These are phyloP conservation scores for Wickerhamomyces chaumierensis DNA, from an alignment of 805 yeast genomes.

Conservation along the genomic window DNA sequence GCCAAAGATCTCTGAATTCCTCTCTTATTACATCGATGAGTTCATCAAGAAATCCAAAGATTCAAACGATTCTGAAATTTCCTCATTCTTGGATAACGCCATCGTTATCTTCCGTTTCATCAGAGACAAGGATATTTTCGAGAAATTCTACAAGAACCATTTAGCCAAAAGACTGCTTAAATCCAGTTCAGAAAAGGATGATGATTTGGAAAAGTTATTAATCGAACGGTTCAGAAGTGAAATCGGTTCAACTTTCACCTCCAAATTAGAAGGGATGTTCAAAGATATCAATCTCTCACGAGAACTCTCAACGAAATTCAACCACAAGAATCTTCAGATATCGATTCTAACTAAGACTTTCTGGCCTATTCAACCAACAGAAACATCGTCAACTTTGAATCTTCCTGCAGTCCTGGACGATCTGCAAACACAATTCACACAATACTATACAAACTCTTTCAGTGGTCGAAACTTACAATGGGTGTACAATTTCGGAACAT, in stretches of 20 bases:
- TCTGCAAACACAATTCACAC: slow-evolving; percentile 34
- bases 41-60: slow-evolving; percentile 39
- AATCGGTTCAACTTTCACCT: slow-evolving; percentile 68
- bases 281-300: slow-evolving; percentile 58
- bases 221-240: slow-evolving; percentile 62
- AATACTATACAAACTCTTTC: slow-evolving; percentile 38
- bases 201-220: slow-evolving; percentile 59
- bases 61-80: slow-evolving; percentile 32
- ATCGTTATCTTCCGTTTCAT: slow-evolving; percentile 55
- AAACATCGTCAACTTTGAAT: slow-evolving; percentile 19
- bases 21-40: slow-evolving; percentile 50
- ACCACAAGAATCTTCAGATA: slow-evolving; percentile 30
- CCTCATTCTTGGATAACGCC: slow-evolving; percentile 38
- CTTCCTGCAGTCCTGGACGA: slow-evolving; percentile 34
- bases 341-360: slow-evolving; percentile 48
- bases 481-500: slow-evolving; percentile 78
- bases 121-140: slow-evolving; percentile 78
- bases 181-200: slow-evolving; percentile 17
- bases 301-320: slow-evolving; percentile 33
- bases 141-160: slow-evolving; percentile 74
- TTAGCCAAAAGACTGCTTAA: slow-evolving; percentile 68
- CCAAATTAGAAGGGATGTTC: slow-evolving; percentile 79
- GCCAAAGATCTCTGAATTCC: slow-evolving; percentile 35
- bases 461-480: slow-evolving; percentile 55
- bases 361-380: slow-evolving; percentile 50